Base-by-base conservation (phyloP, 2,329 filamentous ascomycete genomes). In the Ceratocystiopsis sp. region DNA sequence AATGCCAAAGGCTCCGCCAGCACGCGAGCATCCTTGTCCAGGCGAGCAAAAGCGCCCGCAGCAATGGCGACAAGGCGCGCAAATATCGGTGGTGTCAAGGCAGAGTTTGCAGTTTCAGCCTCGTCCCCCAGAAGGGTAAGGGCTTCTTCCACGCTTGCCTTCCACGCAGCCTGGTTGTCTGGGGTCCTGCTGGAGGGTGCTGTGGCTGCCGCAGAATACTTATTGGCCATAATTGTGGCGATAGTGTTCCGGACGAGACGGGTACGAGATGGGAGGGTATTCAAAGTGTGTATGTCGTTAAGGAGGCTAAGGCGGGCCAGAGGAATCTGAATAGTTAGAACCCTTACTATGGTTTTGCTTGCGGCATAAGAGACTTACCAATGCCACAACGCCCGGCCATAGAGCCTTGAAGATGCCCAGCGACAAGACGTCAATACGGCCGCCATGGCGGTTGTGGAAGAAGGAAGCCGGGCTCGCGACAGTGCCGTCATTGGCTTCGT, bases 1-100 rank as follows among this genome's bases (percentile, higher is more conserved):
- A 56, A 49, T 0, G 43, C 46, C 4, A 59, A 39, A 12, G 50
- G 29, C 2, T 48, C 46, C 4, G 56, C 52, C 12, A 57, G 42
- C 1, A 37, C 53, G 3, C 65, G 51, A 13, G 63, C 51, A 13
- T 62, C 53, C 21, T 52, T 54, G 48, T 61, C 59, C 11, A 60
- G 54, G 2, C 57, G 54, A 1, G 57, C 54, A 16, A 53, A 49
- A 11, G 56, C 53, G 10, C 57, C 57, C 17, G 54, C 52, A 2
- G 55, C 41, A 36, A 57, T 45, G 36, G 52, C 51, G 40, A 57
- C 50, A 43, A 54, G 46, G 8, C 56, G 51, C 1, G 43, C 50
- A 41, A 51, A 52, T n/a, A 45, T 44, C 29, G 38, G 35, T 2
- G 44, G 42, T 10, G 45, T 51, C 16, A 49, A 36, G 2, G 16